Evolutionary conservation across 176 grass and related monocot genomes (phyloP).

Genomic region (Secale cereale): DNA sequence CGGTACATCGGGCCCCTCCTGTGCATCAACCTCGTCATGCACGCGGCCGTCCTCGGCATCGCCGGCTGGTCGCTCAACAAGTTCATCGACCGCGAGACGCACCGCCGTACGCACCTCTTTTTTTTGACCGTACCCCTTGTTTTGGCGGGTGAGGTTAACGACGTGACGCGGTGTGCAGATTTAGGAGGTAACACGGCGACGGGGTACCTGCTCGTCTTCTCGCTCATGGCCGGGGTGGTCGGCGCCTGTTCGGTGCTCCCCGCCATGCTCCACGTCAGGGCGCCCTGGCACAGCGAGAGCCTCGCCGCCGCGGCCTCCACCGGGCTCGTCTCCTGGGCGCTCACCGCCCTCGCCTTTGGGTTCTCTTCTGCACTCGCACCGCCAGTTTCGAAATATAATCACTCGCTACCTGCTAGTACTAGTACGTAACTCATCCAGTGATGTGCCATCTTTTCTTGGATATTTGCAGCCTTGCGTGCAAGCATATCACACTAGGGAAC

Average conservation of each 20-base stretch:
- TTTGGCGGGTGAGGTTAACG: no score
- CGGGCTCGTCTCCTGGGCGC: neutral
- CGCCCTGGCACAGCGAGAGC: neutral
- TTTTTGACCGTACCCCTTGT: no score
- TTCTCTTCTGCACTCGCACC: neutral
- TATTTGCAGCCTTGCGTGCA: neutral
- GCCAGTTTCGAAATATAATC: neutral
- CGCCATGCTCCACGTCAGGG: neutral
- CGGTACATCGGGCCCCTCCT: conserved; percentile 9
- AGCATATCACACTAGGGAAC: neutral
- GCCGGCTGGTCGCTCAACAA: conserved; percentile 11
- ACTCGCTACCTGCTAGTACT: neutral
- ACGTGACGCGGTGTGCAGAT: neutral
- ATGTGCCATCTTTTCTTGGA: neutral
- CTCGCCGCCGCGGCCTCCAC: conserved; percentile 3
- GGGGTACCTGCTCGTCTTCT: conserved; percentile 8
- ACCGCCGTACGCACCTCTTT: conserved; percentile 9
- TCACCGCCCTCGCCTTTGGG: conserved; percentile 1
- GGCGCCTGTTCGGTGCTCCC: conserved; percentile 5
- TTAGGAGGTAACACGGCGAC: conserved; percentile 5
- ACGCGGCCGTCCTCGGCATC: conserved; percentile 7
- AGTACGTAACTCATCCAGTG: no score
- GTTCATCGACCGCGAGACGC: conserved; percentile 18
- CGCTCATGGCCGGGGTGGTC: neutral
- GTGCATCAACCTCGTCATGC: conserved; percentile 11